Percentiles rank a stretch among this genome's conserved stretches.
phyloP scores from a whole-genome alignment of 352 stramenopile genomes.

The Phytophthora sp. region DNA sequence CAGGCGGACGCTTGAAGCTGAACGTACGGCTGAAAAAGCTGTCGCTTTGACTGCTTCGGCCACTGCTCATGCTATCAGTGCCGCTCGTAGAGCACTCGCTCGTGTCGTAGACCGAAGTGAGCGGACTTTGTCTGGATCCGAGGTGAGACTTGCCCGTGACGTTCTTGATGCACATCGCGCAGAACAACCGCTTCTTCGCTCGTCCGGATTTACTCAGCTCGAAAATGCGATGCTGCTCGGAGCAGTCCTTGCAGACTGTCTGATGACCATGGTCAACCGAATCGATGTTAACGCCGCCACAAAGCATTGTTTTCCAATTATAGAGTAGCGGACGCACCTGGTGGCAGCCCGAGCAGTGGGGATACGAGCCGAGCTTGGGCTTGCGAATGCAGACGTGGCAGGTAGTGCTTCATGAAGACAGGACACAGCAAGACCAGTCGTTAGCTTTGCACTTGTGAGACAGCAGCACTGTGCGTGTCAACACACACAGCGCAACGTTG shows the following conservation, averaged over 20 bases:
- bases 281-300: neutral
- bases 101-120: conserved; percentile 1
- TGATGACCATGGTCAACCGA: conserved; percentile 14
- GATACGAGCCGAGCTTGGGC: conserved; percentile 31
- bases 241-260: conserved; percentile 50
- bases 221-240: conserved; percentile 36
- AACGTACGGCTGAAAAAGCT: conserved; percentile 30
- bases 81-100: conserved; percentile 20
- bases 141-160: conserved; percentile 20
- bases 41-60: conserved; percentile 21
- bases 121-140: neutral
- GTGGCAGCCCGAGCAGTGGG: conserved; percentile 37
- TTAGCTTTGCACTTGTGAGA: conserved; percentile 15
- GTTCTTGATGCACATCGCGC: conserved; percentile 35
- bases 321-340: conserved; percentile 26
- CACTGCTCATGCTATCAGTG: conserved; percentile 20
- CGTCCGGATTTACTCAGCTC: conserved; percentile 25
- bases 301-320: neutral
- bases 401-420: conserved; percentile 24
- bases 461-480: too few species aligned
- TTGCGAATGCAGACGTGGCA: conserved; percentile 43
- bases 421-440: conserved; percentile 1
- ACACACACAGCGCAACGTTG: too few species aligned
- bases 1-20: conserved; percentile 24
- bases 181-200: conserved; percentile 38